Evolutionary conservation across 2,329 filamentous ascomycete species (phyloP).

Genomic region (Alternaria arbusti): DNA sequence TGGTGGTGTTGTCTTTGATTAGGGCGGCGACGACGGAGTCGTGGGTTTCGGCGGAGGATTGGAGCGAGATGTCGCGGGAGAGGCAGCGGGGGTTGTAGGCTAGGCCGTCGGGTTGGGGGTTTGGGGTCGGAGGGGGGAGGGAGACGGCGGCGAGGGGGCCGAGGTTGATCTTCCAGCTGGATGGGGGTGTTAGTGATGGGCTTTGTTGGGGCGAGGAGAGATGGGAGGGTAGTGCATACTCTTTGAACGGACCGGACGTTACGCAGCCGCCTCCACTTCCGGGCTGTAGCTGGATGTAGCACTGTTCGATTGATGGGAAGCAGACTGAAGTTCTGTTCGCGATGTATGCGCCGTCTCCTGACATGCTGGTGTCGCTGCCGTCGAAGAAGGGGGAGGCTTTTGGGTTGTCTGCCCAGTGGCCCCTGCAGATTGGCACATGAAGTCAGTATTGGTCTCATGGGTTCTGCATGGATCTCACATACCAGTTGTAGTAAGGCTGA

Average conservation of each 20-base stretch:
- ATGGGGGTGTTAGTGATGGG: not conserved
- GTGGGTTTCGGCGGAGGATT: constrained; percentile 28
- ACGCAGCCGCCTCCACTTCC: constrained; percentile 65
- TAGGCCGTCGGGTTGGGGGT: constrained; percentile 36
- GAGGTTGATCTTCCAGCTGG: constrained; percentile 48
- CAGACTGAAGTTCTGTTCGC: constrained; percentile 36
- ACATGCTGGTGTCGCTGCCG: constrained; percentile 56
- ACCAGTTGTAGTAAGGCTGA: constrained; percentile 48
- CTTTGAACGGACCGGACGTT: constrained; percentile 58
- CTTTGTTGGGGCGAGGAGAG: not conserved
- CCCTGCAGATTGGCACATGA: constrained; percentile 53
- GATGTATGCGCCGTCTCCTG: constrained; percentile 54
- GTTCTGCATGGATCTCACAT: not conserved
- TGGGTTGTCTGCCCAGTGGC: constrained; percentile 53
- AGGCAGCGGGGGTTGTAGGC: constrained; percentile 49
- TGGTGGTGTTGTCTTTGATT: constrained; percentile 29
- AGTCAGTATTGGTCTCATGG: not conserved
- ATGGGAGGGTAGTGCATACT: constrained; percentile 37
- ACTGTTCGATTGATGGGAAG: constrained; percentile 29
- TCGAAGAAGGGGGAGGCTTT: constrained; percentile 61
- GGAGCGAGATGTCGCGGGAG: constrained; percentile 45
- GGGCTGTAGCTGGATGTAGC: constrained; percentile 50
- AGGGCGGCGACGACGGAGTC: constrained; percentile 32
- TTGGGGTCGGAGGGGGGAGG: constrained; percentile 22
- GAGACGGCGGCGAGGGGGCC: constrained; percentile 55